Conservation (phyloP, 345 rosid species). For the Camelina sativa region DNA sequence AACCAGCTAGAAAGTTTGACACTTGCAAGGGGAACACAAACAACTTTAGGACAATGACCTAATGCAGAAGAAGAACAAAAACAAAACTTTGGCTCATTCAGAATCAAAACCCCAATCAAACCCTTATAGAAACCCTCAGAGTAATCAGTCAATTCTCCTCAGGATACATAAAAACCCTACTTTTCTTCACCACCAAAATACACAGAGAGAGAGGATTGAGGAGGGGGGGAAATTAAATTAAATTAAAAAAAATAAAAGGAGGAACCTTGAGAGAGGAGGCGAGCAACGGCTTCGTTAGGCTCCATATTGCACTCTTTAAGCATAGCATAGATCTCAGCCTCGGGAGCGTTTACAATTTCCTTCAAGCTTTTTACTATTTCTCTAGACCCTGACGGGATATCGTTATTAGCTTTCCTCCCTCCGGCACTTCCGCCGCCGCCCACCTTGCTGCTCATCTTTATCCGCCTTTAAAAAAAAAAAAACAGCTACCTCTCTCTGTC, state of each 20-base stretch:
- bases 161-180: constrained; percentile 13
- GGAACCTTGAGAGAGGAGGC: constrained; percentile 92
- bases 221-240: no score
- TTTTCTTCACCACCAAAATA: not conserved
- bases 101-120: constrained; percentile 33
- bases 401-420: constrained; percentile 53
- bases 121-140: constrained; percentile 35
- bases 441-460: constrained; percentile 60
- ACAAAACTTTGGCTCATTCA: not conserved
- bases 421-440: constrained; percentile 55
- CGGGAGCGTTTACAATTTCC: constrained; percentile 95
- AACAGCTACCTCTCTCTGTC: constrained; percentile 26
- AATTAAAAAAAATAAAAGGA: no score
- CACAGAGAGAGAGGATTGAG: not conserved
- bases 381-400: constrained; percentile 76
- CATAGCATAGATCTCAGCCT: constrained; percentile 91
- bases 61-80: not conserved
- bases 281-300: constrained; percentile 96
- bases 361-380: constrained; percentile 91
- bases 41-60: not conserved
- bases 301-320: constrained; percentile 99
- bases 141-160: constrained; percentile 2
- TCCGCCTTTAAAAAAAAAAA: constrained; percentile 15
- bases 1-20: constrained; percentile 12
- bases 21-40: not conserved